Conservation (phyloP, 116 monocot species). For the Trichopus zeylanicus region DNA sequence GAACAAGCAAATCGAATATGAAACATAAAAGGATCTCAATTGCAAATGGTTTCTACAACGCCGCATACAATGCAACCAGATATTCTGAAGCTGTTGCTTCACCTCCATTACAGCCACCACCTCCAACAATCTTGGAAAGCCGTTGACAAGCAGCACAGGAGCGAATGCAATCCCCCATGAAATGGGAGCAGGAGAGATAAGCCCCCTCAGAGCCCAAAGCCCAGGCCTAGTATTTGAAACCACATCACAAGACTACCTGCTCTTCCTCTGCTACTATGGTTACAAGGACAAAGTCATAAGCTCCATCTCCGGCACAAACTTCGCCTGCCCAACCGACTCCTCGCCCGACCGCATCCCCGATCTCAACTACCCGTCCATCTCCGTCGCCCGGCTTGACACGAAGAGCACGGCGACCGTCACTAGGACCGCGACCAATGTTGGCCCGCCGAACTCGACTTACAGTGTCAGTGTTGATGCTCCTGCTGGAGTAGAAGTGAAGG, state of each 20-base stretch:
- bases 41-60: too few species aligned
- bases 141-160: conserved; percentile 43
- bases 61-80: too few species aligned
- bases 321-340: conserved; percentile 44
- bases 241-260: conserved; percentile 45
- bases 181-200: conserved; percentile 87
- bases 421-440: conserved; percentile 72
- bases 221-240: conserved; percentile 88
- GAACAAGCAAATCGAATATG: too few species aligned
- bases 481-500: conserved; percentile 40
- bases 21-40: too few species aligned
- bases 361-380: conserved; percentile 91
- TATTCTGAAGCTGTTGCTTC: too few species aligned
- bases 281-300: conserved; percentile 61
- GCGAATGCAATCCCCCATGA: conserved; percentile 61
- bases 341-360: conserved; percentile 45
- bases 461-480: conserved; percentile 43
- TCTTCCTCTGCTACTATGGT: conserved; percentile 84
- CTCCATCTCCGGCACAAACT: conserved; percentile 45
- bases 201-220: conserved; percentile 63
- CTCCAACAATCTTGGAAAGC: conserved; percentile 48
- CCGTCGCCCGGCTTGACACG: conserved; percentile 38
- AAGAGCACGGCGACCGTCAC: conserved; percentile 17
- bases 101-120: too few species aligned
- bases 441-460: conserved; percentile 52